phyloP scores from a whole-genome alignment of 805 yeast species.

The Huiozyma sinensis region DNA sequence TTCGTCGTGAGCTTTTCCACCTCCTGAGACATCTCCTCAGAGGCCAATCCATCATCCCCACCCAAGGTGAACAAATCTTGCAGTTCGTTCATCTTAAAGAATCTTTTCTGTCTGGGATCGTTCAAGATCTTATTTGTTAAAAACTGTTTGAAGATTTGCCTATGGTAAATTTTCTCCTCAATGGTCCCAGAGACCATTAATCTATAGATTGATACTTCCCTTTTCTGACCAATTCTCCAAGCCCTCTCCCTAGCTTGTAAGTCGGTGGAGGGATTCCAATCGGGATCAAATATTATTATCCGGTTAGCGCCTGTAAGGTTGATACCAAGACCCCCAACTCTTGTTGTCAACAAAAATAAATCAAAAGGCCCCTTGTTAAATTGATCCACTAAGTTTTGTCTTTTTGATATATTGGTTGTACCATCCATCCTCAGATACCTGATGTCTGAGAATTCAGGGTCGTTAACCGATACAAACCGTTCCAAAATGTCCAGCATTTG shows the following conservation, averaged over 20 bases:
- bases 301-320: conserved; percentile 92
- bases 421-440: conserved; percentile 88
- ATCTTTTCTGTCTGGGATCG: conserved; percentile 89
- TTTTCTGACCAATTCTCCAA: conserved; percentile 92
- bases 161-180: conserved; percentile 92
- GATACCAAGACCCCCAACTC: conserved; percentile 94
- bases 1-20: conserved; percentile 50
- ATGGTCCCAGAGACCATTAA: conserved; percentile 91
- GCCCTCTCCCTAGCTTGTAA: conserved; percentile 95
- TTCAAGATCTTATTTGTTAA: conserved; percentile 85
- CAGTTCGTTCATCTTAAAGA: conserved; percentile 84
- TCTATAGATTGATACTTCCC: conserved; percentile 82
- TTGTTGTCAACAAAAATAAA: conserved; percentile 77
- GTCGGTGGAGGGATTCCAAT: conserved; percentile 98
- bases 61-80: conserved; percentile 84
- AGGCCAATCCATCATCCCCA: conserved; percentile 40
- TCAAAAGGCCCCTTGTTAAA: conserved; percentile 56
- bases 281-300: conserved; percentile 91
- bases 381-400: conserved; percentile 73
- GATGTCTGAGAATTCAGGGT: conserved; percentile 27
- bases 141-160: conserved; percentile 93
- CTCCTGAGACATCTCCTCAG: conserved; percentile 33
- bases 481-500: conserved; percentile 90
- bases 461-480: conserved; percentile 40
- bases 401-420: conserved; percentile 61